Evolutionary conservation across 2,329 filamentous ascomycete species (phyloP), one percentile per base, ranked within the genome.

Genomic region (Diaporthe sp.): DNA sequence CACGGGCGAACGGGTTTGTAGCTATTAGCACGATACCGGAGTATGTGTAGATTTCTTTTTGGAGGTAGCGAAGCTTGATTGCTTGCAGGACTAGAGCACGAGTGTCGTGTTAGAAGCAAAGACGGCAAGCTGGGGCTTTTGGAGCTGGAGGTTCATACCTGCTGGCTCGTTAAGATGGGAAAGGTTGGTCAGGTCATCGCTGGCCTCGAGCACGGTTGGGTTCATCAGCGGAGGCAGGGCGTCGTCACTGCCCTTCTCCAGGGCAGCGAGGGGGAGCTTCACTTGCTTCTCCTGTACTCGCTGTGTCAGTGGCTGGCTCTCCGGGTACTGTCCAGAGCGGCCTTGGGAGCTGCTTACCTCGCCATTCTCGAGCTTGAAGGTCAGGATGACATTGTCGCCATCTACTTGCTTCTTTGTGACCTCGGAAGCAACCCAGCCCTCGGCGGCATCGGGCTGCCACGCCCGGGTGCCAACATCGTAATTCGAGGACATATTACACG

Each of bases 1-100:
- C 96, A 79, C 97, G 92, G 72, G 97, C 97, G 82, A 99, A 99
- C 31, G 97, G 97, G 86, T 99, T 99, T 78, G 97, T 98, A 78
- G 97, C 97, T 87, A 99, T 99, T 80, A 99, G 90, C 79, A 99
- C 97, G 82, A 99, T 98, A 83, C 97, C 97, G 84, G 95, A 98
- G 88, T 99, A 99, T 82, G 97, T 99, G 89, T 99, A 99, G 82
- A 99, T 99, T 85, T 99, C 97, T 87, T 98, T 98, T 85, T 99
- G 97, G 78, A 94, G 90, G 87, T 99, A 99, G 84, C 97, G 95
- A 83, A 99, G 91, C 84, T 96, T 95, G 85, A 99, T 99, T 74
- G 97, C 97, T 89, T 99, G 97, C 78, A 99, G 88, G 77, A 99
- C 97, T 98, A 84, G 80, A 75, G 68, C 61, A 61, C 74, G 79